These are phyloP conservation scores for Fomes fomentarius DNA, from an alignment of 1,284 basidiomycete species.

Conservation along the genomic window DNA sequence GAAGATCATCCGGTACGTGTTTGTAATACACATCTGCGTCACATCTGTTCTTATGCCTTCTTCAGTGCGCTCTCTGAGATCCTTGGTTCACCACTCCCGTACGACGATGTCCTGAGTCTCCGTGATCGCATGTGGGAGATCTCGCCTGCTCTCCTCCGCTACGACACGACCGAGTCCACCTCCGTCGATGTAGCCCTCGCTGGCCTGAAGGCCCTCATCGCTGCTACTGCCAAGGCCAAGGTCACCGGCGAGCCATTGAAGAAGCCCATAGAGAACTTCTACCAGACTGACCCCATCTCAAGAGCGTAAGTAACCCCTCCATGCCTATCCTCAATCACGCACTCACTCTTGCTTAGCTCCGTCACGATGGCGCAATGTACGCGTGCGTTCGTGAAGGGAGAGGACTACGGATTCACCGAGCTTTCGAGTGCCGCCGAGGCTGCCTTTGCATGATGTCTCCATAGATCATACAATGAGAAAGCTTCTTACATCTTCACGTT, in stretches of 20 bases:
- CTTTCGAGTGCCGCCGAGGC: slow-evolving; percentile 42
- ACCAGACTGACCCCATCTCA: slow-evolving; percentile 91
- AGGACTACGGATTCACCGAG: slow-evolving; percentile 49
- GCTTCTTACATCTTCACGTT: neutral
- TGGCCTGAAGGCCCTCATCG: slow-evolving; percentile 68
- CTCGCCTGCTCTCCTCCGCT: slow-evolving; percentile 88
- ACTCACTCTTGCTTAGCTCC: slow-evolving; percentile 49
- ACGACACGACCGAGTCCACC: slow-evolving; percentile 84
- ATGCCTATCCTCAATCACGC: neutral
- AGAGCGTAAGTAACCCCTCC: slow-evolving; percentile 64
- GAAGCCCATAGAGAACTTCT: slow-evolving; percentile 93
- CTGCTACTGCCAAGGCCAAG: slow-evolving; percentile 55
- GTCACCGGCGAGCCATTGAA: slow-evolving; percentile 67
- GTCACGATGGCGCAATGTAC: slow-evolving; percentile 90
- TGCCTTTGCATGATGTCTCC: slow-evolving; percentile 43
- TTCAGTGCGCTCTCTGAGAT: slow-evolving; percentile 90
- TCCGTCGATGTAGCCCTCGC: slow-evolving; percentile 71
- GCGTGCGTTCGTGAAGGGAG: slow-evolving; percentile 72
- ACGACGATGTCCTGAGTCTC: slow-evolving; percentile 87
- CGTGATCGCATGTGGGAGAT: slow-evolving; percentile 98
- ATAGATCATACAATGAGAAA: slow-evolving; percentile 23
- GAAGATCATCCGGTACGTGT: slow-evolving; percentile 92
- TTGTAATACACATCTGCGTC: neutral
- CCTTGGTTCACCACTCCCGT: slow-evolving; percentile 79
- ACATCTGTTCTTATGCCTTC: neutral